Percentiles rank a stretch among this genome's conserved stretches.
Evolutionary conservation across 208 protist genomes (phyloP).

Genomic region (Crithidia mellificae): DNA sequence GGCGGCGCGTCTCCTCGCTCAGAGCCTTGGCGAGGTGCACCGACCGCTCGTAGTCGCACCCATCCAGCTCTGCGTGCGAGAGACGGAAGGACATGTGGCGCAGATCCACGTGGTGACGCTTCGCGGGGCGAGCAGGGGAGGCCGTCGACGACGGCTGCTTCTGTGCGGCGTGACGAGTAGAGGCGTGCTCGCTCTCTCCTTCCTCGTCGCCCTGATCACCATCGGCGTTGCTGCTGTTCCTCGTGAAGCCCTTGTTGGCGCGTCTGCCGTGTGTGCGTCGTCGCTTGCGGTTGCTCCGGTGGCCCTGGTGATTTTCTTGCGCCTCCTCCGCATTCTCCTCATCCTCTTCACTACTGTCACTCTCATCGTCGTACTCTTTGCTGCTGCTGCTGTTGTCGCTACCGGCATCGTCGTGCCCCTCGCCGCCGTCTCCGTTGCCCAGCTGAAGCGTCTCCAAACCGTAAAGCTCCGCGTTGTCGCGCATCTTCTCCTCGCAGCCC

Average conservation of each 20-base stretch:
- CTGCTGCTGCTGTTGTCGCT: too few species aligned
- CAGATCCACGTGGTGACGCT: conserved; percentile 37
- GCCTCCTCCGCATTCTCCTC: too few species aligned
- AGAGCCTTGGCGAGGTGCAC: conserved; percentile 88
- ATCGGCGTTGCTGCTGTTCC: conserved; percentile 1
- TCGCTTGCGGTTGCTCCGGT: conserved; percentile 7
- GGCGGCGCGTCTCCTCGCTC: conserved; percentile 81
- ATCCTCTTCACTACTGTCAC: conserved; percentile 22
- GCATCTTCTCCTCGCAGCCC: conserved; percentile 83
- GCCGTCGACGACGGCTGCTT: too few species aligned
- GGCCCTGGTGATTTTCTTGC: too few species aligned
- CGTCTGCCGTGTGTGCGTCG: background rate
- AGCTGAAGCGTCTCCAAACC: conserved; percentile 80
- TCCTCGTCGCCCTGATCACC: too few species aligned
- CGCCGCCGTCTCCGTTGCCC: conserved; percentile 27
- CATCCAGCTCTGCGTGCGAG: conserved; percentile 66
- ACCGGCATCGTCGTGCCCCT: conserved; percentile 32
- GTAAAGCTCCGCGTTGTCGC: conserved; percentile 86
- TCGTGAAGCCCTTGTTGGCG: too few species aligned
- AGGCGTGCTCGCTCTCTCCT: too few species aligned
- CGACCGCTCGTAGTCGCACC: conserved; percentile 82
- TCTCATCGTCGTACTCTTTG: conserved; percentile 23
- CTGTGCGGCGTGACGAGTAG: too few species aligned
- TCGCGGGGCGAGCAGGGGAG: conserved; percentile 1
- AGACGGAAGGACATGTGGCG: conserved; percentile 64